These are phyloP conservation scores for Hypoxylon fuscum DNA, from an alignment of 495 filamentous ascomycete genomes.

Conservation along the genomic window DNA sequence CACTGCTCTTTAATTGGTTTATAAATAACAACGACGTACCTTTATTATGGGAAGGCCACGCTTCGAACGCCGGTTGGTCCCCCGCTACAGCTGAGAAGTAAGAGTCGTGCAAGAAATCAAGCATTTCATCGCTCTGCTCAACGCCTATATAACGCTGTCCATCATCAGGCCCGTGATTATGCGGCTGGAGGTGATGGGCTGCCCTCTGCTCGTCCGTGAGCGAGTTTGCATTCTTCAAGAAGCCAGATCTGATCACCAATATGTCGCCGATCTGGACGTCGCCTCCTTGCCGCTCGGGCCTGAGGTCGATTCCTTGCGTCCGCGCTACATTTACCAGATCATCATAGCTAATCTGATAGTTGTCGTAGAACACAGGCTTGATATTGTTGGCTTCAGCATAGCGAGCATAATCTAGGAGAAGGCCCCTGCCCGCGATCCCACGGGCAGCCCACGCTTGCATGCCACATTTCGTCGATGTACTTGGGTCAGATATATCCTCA, in stretches of 20 bases:
- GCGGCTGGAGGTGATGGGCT: constrained; percentile 26
- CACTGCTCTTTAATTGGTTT: constrained; percentile 65
- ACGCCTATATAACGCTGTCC: constrained; percentile 65
- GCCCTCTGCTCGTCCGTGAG: constrained; percentile 52
- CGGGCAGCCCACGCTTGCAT: constrained; percentile 50
- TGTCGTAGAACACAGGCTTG: constrained; percentile 47
- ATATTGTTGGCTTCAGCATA: constrained; percentile 52
- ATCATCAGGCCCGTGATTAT: constrained; percentile 49
- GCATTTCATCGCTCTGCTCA: constrained; percentile 64
- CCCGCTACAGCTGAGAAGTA: constrained; percentile 72
- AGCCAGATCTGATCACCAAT: constrained; percentile 70
- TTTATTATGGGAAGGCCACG: constrained; percentile 64
- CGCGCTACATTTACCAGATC: constrained; percentile 51
- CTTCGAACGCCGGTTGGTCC: constrained; percentile 69
- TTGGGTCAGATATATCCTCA: constrained; percentile 44
- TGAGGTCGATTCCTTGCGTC: constrained; percentile 37
- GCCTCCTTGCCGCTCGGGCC: constrained; percentile 66
- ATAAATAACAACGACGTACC: constrained; percentile 61
- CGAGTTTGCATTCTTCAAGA: constrained; percentile 57
- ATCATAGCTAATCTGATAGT: constrained; percentile 61
- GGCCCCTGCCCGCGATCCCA: constrained; percentile 54
- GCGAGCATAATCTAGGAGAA: constrained; percentile 56
- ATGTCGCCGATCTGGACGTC: constrained; percentile 70
- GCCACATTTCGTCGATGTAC: constrained; percentile 42
- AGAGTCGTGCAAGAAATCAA: constrained; percentile 72